A percentile compares a stretch with the other conserved stretches of the same genome.
These are phyloP conservation scores for Gracilaria vermiculophylla DNA, from an alignment of 23 red algal genomes.

Conservation along the genomic window DNA sequence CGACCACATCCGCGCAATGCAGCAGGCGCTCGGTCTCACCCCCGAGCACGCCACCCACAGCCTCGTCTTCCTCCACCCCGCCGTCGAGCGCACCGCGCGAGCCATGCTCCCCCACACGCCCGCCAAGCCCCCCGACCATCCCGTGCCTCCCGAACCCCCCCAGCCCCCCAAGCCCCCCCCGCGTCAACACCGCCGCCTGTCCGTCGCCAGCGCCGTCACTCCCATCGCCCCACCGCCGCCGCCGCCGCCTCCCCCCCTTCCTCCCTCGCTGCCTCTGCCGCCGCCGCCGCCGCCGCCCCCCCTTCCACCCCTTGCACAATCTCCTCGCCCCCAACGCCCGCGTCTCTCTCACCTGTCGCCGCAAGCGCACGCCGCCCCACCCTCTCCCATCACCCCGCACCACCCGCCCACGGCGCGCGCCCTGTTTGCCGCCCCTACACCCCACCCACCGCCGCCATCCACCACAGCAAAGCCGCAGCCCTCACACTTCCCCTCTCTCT, in stretches of 20 bases:
- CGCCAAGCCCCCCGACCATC: not conserved
- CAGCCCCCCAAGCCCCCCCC: not conserved
- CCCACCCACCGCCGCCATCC: not conserved
- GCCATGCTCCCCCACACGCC: not conserved
- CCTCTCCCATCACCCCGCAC: constrained; percentile 51
- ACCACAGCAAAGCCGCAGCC: not conserved
- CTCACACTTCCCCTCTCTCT: not conserved
- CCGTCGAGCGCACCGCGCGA: not conserved
- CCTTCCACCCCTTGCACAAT: not conserved
- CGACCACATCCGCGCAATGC: constrained; percentile 22
- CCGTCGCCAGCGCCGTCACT: constrained; percentile 21
- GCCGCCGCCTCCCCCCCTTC: not conserved
- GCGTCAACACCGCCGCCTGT: not conserved
- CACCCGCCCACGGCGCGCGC: not conserved
- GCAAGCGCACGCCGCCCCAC: not conserved
- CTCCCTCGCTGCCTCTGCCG: not conserved
- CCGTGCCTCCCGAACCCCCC: not conserved
- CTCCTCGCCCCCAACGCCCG: not conserved
- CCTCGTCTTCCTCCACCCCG: not conserved
- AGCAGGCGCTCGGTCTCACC: constrained; percentile 41
- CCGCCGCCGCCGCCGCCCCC: not conserved
- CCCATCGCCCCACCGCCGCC: not conserved
- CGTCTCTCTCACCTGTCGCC: not conserved
- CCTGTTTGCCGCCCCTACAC: not conserved
- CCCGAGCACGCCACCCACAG: not conserved